Evolutionary conservation across 352 stramenopile species (phyloP), one percentile per base, ranked within the genome.

Genomic region (Bremia lactucae): DNA sequence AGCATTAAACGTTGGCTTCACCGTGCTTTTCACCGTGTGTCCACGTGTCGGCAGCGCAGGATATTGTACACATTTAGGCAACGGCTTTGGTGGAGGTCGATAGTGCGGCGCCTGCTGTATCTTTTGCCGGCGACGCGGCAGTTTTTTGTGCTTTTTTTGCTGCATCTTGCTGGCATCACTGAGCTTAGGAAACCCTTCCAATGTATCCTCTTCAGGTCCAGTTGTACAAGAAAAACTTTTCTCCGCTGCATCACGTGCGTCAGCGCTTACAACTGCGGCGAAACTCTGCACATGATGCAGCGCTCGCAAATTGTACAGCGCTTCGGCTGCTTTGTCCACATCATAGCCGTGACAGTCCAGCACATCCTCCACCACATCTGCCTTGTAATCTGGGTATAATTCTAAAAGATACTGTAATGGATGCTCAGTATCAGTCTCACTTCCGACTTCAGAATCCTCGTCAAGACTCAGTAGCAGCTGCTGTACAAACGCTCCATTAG

Each of bases 241-340:
- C 24, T 60, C 29, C 2, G 47, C 49, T 6, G 56, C 49, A 0
- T 34, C 42, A 9, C 41, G 40, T 2, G 48, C 39, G 3, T 71
- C 37, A 1, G 64, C 65, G 21, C 51, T 59, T n/a, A 83, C 44
- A 6, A 86, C 59, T 0, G 70, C 61, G 18, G 70, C 65, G 34
- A 70, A 87, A 35, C 62, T 87, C 49, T 83, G 73, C 9, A 83
- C 73, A 21, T 73, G 48, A 33, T 66, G 58, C 15, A 83, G 16
- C 4, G 63, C 68, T 1, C 58, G 42, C 9, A 87, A 62, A 39
- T 87, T 83, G 21, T 70, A 24, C 24, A 87, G 57, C 34, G 72
- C 72, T 2, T 65, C 55, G 0, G 68, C 72, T 2, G 75, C 61
- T 20, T 62, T 71, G 3, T 78, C 49, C 1, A 87, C 51, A 31